Percentiles rank a stretch among this genome's conserved stretches.
Conservation (phyloP, 768 basidiomycete genomes). For the Chalciporus chontae region DNA sequence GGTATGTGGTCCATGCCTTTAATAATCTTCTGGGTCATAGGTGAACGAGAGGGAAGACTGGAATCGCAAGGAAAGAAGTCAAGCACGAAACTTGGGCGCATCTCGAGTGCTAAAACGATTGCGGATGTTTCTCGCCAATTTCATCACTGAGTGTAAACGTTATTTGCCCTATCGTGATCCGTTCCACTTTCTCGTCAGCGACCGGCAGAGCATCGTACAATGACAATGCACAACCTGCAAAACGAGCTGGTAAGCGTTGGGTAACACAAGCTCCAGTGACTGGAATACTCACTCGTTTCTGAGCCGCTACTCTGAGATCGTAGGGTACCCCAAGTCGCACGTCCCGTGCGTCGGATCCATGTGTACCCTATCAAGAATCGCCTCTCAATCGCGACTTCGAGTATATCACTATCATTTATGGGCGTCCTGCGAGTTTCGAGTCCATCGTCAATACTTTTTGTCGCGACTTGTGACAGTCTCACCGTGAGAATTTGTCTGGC, state of each 20-base stretch:
- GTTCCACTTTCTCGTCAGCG: constrained; percentile 14
- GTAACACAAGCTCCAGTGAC: neutral
- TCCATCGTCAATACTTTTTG: neutral
- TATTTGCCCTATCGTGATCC: constrained; percentile 21
- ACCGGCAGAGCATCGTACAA: constrained; percentile 14
- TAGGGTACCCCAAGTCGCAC: neutral
- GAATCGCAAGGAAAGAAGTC: too few relatives aligned
- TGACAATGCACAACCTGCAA: constrained; percentile 21
- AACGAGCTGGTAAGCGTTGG: neutral
- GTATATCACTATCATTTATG: constrained; percentile 13
- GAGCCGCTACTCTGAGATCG: neutral
- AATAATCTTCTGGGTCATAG: too few relatives aligned
- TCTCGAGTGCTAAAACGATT: too few relatives aligned
- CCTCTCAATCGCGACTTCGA: constrained; percentile 21
- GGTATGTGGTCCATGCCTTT: too few relatives aligned
- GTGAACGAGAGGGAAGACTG: too few relatives aligned
- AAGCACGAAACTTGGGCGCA: neutral
- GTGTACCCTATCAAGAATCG: constrained; percentile 19
- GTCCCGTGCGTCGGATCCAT: constrained; percentile 25
- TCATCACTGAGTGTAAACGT: constrained; percentile 14
- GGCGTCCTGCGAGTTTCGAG: constrained; percentile 7
- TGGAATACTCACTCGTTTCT: neutral
- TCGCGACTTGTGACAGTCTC: too few relatives aligned
- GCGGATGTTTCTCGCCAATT: neutral
- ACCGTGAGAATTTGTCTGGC: constrained; percentile 19